A percentile compares a stretch with the other conserved stretches of the same genome.
These are phyloP conservation scores for Cyanidioschyzon merolae DNA, from an alignment of 23 red algal genomes.

Conservation along the genomic window DNA sequence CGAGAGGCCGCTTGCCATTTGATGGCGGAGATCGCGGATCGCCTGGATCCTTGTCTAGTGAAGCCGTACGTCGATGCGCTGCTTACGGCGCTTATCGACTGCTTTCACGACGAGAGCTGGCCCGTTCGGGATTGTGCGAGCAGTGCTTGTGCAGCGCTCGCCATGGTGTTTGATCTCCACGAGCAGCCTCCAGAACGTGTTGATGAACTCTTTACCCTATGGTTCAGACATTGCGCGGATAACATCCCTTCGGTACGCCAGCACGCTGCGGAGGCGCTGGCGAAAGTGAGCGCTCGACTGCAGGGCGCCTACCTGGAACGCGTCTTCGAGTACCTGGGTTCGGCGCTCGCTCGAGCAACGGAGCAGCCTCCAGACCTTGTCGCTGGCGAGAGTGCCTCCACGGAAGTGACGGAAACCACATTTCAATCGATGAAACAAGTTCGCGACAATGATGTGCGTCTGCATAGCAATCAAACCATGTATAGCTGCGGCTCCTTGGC, in stretches of 20 bases:
- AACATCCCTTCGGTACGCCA: constrained; percentile 68
- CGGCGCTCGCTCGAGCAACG: background rate
- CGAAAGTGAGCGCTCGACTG: constrained; percentile 32
- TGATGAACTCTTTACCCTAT: constrained; percentile 34
- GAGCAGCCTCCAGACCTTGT: background rate
- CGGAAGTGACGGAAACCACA: constrained; percentile 32
- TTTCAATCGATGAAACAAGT: constrained; percentile 31
- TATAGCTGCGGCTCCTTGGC: constrained; percentile 91
- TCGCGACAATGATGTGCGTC: constrained; percentile 45
- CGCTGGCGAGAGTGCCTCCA: constrained; percentile 17
- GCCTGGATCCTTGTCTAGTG: constrained; percentile 30
- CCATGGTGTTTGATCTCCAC: constrained; percentile 24
- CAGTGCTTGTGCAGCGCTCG: constrained; percentile 41
- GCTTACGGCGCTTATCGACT: constrained; percentile 40
- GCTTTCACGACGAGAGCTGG: constrained; percentile 91
- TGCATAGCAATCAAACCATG: constrained; percentile 75
- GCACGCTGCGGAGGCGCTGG: constrained; percentile 52
- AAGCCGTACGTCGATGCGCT: constrained; percentile 28
- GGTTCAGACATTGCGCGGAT: constrained; percentile 46
- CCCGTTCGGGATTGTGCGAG: constrained; percentile 91
- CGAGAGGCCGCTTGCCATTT: constrained; percentile 79
- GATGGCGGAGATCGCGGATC: constrained; percentile 42
- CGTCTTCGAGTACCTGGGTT: background rate
- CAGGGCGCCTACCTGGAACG: constrained; percentile 22
- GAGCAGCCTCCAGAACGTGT: constrained; percentile 22